A percentile compares a stretch with the other conserved stretches of the same genome.
Evolutionary conservation across 1,284 basidiomycete species (phyloP).

Genomic region (Termitomyces sp.): DNA sequence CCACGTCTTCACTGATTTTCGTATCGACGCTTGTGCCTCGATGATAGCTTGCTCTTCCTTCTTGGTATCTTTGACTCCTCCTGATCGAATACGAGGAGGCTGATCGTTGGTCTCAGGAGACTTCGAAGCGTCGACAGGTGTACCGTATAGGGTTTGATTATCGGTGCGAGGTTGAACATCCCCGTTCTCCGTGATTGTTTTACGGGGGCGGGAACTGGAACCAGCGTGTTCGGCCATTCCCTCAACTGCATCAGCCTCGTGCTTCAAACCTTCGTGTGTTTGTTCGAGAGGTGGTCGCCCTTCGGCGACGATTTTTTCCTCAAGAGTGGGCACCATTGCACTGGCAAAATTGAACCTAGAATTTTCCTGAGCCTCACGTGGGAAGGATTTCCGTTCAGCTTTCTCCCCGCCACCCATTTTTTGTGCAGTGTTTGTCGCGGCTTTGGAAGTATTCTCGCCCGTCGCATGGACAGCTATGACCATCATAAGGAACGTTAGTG

Average conservation of each 20-base stretch:
- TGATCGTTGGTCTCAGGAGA: conserved; percentile 41
- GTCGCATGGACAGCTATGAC: conserved; percentile 39
- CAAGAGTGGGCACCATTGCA: conserved; percentile 65
- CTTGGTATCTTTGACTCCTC: conserved; percentile 23
- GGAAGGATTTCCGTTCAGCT: conserved; percentile 51
- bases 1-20: conserved; percentile 56
- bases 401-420: conserved; percentile 37
- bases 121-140: conserved; percentile 50
- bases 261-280: conserved; percentile 13
- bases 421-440: conserved; percentile 33
- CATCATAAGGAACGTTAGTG: background rate
- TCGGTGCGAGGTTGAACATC: conserved; percentile 32
- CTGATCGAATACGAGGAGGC: conserved; percentile 30
- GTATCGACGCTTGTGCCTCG: conserved; percentile 44
- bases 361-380: conserved; percentile 46
- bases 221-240: conserved; percentile 12
- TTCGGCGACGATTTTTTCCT: conserved; percentile 58
- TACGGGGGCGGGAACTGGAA: background rate
- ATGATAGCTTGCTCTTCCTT: conserved; percentile 51
- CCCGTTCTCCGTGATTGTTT: conserved; percentile 6
- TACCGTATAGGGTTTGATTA: conserved; percentile 43
- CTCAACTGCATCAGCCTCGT: conserved; percentile 11
- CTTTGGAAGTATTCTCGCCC: conserved; percentile 34
- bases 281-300: conserved; percentile 31
- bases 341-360: conserved; percentile 52